phyloP scores from a whole-genome alignment of 768 basidiomycete species.

The Pilatotrama ljubarskyi region DNA sequence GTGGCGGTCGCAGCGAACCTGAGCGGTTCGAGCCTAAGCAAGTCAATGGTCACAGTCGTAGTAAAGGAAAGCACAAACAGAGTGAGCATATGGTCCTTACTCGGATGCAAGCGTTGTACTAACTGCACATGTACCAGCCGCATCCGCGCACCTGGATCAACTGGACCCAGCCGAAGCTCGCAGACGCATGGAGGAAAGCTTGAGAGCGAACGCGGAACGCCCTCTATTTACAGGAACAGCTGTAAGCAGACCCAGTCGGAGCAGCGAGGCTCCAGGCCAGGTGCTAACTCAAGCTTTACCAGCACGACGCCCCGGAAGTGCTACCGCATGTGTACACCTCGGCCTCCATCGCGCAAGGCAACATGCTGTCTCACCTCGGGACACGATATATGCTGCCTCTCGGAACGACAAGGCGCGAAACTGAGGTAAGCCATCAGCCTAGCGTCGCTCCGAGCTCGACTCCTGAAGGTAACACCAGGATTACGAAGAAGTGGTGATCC shows the following conservation, averaged over 20 bases:
- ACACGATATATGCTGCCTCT: conserved; percentile 79
- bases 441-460: background rate
- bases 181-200: conserved; percentile 58
- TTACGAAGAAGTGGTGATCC: conserved; percentile 88
- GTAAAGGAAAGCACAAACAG: conserved; percentile 17
- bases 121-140: background rate
- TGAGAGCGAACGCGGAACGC: conserved; percentile 61
- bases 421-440: conserved; percentile 61
- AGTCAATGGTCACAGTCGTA: background rate
- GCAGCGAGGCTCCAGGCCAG: background rate
- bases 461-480: conserved; percentile 45
- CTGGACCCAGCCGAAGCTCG: conserved; percentile 51
- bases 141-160: conserved; percentile 22
- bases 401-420: conserved; percentile 68
- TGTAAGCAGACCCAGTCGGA: conserved; percentile 37
- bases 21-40: background rate
- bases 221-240: conserved; percentile 61
- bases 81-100: background rate
- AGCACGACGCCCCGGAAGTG: conserved; percentile 58
- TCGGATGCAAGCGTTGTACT: background rate
- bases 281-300: background rate
- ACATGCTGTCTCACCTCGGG: conserved; percentile 69
- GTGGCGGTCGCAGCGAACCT: background rate
- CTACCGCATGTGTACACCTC: conserved; percentile 92
- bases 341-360: conserved; percentile 54